Evolutionary conservation across 2,329 filamentous ascomycete genomes (phyloP), one percentile per base, ranked within the genome.

Genomic region (Aspergillus cejpii): DNA sequence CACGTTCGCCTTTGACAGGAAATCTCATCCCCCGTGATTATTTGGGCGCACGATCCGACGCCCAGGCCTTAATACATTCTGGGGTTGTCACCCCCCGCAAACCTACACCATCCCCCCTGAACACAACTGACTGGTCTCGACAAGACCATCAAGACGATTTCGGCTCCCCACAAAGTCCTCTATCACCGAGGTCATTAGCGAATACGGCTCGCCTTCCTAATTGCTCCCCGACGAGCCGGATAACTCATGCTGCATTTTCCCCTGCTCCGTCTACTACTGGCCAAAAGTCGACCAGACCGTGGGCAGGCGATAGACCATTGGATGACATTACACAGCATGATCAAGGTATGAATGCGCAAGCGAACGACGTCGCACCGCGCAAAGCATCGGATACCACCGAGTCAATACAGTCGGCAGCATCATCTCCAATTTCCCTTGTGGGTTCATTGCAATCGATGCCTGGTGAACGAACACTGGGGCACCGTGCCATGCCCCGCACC

Each of bases 401-500:
- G 15, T 53, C 61, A 24, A 55, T 52, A 48, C 55, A 57, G 33
- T 60, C 61, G 37, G 52, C 55, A 20, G 58, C 58, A n/a, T 61
- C 63, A 24, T 60, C 63, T 12, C 52, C 56, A 24, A 54, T 53
- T 44, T 61, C 61, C 7, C 49, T 52, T 21, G 53, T 59, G 38
- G 62, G 54, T 48, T 61, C 61, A 38, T 48, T 62, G 29, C 54
- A 59, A 37, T 63, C 58, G 39, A 60, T 54, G 45, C 48, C 56
- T 37, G 58, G 55, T 39, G 59, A 64, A 39, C 61, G 59, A 40
- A 42, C 56, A 19, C 17, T 24, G 41, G 56, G 54, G n/a, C 60
- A 64, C 42, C 63, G 65, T 42, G 51, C 52, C 39, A 68, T 74
- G 56, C 80, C 83, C 44, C 81, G 90, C 58, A 94, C 85, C 44